A percentile compares a stretch with the other conserved stretches of the same genome.
These are phyloP conservation scores for Alternaria sp. DNA, from an alignment of 2,329 filamentous ascomycete species.

Conservation along the genomic window DNA sequence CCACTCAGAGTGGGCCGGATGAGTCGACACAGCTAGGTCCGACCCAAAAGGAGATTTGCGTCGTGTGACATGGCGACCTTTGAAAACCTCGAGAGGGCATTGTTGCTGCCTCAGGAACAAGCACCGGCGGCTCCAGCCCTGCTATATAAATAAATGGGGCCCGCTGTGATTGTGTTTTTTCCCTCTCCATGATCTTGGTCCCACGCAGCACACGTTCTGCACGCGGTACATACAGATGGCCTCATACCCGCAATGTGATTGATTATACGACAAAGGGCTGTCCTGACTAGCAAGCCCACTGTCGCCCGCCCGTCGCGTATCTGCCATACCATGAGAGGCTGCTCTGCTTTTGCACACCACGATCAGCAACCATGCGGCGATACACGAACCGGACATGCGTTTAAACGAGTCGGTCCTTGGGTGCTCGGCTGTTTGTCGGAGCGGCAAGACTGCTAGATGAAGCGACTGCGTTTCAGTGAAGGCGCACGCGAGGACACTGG, in stretches of 20 bases:
- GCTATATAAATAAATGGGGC: slow-evolving; percentile 17
- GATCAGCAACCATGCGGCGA: slow-evolving; percentile 7
- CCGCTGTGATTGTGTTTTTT: slow-evolving; percentile 4
- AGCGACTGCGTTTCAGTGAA: slow-evolving; percentile 16
- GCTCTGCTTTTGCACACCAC: slow-evolving; percentile 29
- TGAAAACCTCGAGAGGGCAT: slow-evolving; percentile 2
- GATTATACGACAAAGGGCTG: slow-evolving; percentile 22
- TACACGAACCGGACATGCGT: slow-evolving; percentile 1
- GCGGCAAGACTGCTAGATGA: slow-evolving; percentile 12
- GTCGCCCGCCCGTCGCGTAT: slow-evolving; percentile 16
- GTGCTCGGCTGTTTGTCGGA: slow-evolving; percentile 12
- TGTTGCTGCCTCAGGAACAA: slow-evolving; percentile 16
- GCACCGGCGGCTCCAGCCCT: slow-evolving; percentile 20
- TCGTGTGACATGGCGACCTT: slow-evolving; percentile 8
- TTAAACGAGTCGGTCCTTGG: slow-evolving; percentile 3
- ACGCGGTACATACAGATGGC: slow-evolving; percentile 7
- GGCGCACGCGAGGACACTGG: background rate
- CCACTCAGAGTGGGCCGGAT: background rate
- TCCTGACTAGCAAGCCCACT: slow-evolving; percentile 25
- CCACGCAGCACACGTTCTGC: background rate
- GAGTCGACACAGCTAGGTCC: background rate
- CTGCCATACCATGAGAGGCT: slow-evolving; percentile 31
- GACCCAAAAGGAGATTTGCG: background rate
- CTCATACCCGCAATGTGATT: slow-evolving; percentile 3
- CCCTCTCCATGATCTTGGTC: slow-evolving; percentile 7